These are phyloP conservation scores for Pythium myriotylum DNA, from an alignment of 352 stramenopile genomes.

Conservation along the genomic window DNA sequence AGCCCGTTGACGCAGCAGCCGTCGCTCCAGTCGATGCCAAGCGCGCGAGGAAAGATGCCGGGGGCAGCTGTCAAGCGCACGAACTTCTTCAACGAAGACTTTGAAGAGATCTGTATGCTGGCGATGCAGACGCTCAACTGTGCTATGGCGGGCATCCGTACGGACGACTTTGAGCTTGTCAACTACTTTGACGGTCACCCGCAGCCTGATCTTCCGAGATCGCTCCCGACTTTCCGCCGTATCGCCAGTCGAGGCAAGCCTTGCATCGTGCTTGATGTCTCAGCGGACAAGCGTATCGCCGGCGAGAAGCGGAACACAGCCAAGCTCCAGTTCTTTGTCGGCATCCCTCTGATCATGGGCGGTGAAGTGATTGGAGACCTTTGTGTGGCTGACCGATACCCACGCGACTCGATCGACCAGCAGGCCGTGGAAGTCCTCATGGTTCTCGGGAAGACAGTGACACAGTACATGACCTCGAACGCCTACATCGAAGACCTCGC, in stretches of 20 bases:
- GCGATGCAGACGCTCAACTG: slow-evolving; percentile 87
- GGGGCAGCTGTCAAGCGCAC: slow-evolving; percentile 44
- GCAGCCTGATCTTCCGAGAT: slow-evolving; percentile 59
- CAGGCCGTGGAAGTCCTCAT: slow-evolving; percentile 86
- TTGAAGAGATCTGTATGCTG: slow-evolving; percentile 87
- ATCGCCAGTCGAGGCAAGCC: slow-evolving; percentile 86
- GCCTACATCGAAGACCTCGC: slow-evolving; percentile 79
- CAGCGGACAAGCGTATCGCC: slow-evolving; percentile 86
- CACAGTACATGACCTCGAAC: slow-evolving; percentile 87
- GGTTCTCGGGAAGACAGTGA: slow-evolving; percentile 86
- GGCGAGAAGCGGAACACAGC: slow-evolving; percentile 83
- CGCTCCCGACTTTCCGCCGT: slow-evolving; percentile 83
- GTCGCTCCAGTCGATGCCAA: slow-evolving; percentile 19
- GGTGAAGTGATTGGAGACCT: slow-evolving; percentile 86
- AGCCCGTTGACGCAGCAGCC: slow-evolving; percentile 27
- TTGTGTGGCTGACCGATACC: slow-evolving; percentile 80
- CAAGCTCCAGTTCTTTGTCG: slow-evolving; percentile 89
- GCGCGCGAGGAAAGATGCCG: slow-evolving; percentile 2
- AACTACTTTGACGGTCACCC: slow-evolving; percentile 72
- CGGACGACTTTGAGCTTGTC: slow-evolving; percentile 87
- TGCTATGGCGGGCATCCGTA: slow-evolving; percentile 87
- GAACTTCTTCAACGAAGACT: slow-evolving; percentile 88
- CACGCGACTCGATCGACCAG: slow-evolving; percentile 81
- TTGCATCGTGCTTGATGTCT: slow-evolving; percentile 87
- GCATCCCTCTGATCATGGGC: slow-evolving; percentile 82